A percentile compares a stretch with the other conserved stretches of the same genome.
These are phyloP conservation scores for Klebsormidium nitens DNA, from an alignment of 139 green algal species.

Conservation along the genomic window DNA sequence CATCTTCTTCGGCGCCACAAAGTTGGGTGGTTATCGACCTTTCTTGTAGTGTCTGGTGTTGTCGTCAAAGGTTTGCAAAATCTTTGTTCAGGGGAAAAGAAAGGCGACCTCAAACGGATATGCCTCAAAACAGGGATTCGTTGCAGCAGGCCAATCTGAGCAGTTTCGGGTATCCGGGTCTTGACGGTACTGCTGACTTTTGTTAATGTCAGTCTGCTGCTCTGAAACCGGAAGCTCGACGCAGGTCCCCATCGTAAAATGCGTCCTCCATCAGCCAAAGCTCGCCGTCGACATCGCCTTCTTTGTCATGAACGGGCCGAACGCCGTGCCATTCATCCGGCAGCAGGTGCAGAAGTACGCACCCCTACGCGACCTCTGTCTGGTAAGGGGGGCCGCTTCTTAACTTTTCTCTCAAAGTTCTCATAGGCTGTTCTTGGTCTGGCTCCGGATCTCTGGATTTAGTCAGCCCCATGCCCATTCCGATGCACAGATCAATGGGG, in stretches of 20 bases:
- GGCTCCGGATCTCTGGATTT: too few relatives aligned
- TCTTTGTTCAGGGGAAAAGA: too few relatives aligned
- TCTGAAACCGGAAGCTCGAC: not conserved
- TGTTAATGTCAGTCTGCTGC: not conserved
- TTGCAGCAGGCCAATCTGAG: slow-evolving; percentile 5
- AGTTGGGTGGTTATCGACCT: too few relatives aligned
- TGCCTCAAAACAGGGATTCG: slow-evolving; percentile 10
- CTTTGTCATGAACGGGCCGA: slow-evolving; percentile 16
- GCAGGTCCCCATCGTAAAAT: slow-evolving; percentile 32
- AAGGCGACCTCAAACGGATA: too few relatives aligned
- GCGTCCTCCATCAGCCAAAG: not conserved
- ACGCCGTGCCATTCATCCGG: slow-evolving; percentile 22
- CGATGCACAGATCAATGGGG: too few relatives aligned
- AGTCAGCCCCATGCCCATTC: too few relatives aligned
- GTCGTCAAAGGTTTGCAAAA: too few relatives aligned
- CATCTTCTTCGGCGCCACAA: too few relatives aligned
- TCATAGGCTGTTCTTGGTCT: not conserved
- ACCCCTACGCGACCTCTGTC: slow-evolving; percentile 8
- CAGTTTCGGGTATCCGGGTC: not conserved
- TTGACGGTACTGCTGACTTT: not conserved
- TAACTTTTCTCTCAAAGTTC: not conserved
- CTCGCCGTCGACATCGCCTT: slow-evolving; percentile 23
- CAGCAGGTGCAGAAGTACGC: slow-evolving; percentile 14
- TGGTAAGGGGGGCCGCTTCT: not conserved
- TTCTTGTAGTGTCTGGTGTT: too few relatives aligned